Percentiles rank a stretch among this genome's conserved stretches.
These are phyloP conservation scores for Pseudocercospora vitis DNA, from an alignment of 2,329 filamentous ascomycete genomes.

Conservation along the genomic window DNA sequence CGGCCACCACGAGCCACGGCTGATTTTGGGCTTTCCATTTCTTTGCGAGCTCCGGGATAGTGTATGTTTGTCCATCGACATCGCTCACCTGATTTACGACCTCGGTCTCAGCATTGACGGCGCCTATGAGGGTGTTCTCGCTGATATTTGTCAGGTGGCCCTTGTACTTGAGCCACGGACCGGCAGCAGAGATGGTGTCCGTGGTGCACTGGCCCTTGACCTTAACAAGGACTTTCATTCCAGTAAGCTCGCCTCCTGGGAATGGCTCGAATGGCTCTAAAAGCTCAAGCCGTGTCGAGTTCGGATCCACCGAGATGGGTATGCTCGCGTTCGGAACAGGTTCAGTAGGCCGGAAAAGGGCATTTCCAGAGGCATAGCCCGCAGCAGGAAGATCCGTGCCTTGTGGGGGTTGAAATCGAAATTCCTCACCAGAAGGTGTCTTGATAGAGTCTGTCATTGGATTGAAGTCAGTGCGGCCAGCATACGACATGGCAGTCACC, in stretches of 20 bases:
- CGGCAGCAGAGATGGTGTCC: slow-evolving; percentile 95
- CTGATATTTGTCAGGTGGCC: slow-evolving; percentile 97
- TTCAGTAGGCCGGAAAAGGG: slow-evolving; percentile 69
- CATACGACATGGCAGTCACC: slow-evolving; percentile 93
- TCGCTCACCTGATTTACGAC: slow-evolving; percentile 94
- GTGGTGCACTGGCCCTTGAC: slow-evolving; percentile 98
- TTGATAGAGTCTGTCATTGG: slow-evolving; percentile 82
- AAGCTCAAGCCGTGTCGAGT: slow-evolving; percentile 85
- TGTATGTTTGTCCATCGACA: slow-evolving; percentile 63
- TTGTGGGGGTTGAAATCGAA: slow-evolving; percentile 77
- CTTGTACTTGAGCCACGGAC: slow-evolving; percentile 99
- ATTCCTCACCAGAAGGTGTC: slow-evolving; percentile 73
- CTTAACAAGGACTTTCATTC: slow-evolving; percentile 88
- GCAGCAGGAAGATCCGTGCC: slow-evolving; percentile 62
- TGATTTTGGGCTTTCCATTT: slow-evolving; percentile 74
- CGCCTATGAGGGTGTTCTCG: slow-evolving; percentile 95
- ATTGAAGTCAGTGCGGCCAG: slow-evolving; percentile 92
- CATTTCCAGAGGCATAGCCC: slow-evolving; percentile 80
- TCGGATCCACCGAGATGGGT: slow-evolving; percentile 75
- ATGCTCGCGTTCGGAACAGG: slow-evolving; percentile 70
- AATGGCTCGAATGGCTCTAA: slow-evolving; percentile 89
- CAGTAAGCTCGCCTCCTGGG: slow-evolving; percentile 68
- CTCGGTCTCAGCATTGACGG: slow-evolving; percentile 85
- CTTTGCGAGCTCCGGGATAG: slow-evolving; percentile 84
- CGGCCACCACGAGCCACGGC: slow-evolving; percentile 91